phyloP scores from a whole-genome alignment of 495 filamentous ascomycete genomes.

The Talaromyces wortmannii region DNA sequence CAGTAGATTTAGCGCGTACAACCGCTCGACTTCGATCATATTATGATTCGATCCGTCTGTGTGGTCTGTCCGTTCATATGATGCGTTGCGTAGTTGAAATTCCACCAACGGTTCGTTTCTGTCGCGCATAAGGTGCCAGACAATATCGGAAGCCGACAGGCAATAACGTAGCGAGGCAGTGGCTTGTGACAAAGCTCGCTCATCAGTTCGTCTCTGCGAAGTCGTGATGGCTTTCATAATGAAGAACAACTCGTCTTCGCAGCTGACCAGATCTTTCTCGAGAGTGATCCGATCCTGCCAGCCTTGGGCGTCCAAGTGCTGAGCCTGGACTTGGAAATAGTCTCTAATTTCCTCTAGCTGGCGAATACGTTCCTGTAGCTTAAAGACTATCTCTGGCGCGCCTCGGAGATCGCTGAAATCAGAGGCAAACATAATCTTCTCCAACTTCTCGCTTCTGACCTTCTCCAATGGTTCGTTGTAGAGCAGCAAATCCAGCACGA shows the following conservation, averaged over 20 bases:
- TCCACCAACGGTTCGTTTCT: conserved; percentile 85
- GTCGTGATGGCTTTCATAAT: conserved; percentile 99
- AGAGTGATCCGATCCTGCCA: conserved; percentile 85
- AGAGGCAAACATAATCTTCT: conserved; percentile 99
- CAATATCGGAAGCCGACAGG: conserved; percentile 84
- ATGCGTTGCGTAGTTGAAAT: conserved; percentile 81
- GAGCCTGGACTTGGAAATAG: conserved; percentile 88
- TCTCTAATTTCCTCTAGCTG: conserved; percentile 96
- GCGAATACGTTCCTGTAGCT: conserved; percentile 83
- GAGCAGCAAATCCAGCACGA: conserved; percentile 87
- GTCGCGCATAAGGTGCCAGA: conserved; percentile 91
- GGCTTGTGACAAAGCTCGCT: conserved; percentile 54
- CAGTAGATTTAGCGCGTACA: conserved; percentile 82
- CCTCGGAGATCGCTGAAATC: conserved; percentile 97
- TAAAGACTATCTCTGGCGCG: conserved; percentile 87
- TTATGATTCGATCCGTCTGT: conserved; percentile 96
- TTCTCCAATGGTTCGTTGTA: conserved; percentile 96
- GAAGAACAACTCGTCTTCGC: conserved; percentile 98
- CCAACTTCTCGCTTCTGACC: conserved; percentile 82
- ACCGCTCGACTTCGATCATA: conserved; percentile 71
- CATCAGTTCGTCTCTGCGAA: conserved; percentile 80
- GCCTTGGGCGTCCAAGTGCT: conserved; percentile 77
- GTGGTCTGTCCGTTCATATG: conserved; percentile 92
- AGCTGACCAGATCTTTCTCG: conserved; percentile 79
- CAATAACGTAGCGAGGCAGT: conserved; percentile 83